These are phyloP conservation scores for Floccularia luteovirens DNA, from an alignment of 768 basidiomycete species.

Conservation along the genomic window DNA sequence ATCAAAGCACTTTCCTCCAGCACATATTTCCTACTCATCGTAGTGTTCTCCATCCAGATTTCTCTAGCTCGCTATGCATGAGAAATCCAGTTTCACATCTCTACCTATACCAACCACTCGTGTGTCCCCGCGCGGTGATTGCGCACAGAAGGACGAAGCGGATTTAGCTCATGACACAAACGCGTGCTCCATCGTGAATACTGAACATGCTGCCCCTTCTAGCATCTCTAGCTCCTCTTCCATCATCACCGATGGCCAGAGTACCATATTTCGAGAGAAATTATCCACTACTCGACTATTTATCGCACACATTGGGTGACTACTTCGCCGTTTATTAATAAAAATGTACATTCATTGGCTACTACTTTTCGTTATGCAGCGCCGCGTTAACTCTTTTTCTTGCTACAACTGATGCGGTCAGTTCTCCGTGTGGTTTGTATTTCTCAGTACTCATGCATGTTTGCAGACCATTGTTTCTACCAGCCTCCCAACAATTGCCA, in stretches of 20 bases:
- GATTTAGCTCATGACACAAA: no score
- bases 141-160: no score
- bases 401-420: constrained; percentile 79
- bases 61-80: no score
- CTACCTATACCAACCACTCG: no score
- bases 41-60: neutral
- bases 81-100: no score
- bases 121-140: no score
- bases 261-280: constrained; percentile 11
- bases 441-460: neutral
- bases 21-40: neutral
- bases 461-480: constrained; percentile 70
- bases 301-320: constrained; percentile 63
- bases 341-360: constrained; percentile 3
- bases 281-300: constrained; percentile 54
- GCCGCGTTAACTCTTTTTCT: constrained; percentile 78
- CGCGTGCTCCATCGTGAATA: neutral
- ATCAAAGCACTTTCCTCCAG: no score
- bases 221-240: constrained; percentile 20
- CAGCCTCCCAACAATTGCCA: constrained; percentile 72
- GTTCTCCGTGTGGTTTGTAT: constrained; percentile 14
- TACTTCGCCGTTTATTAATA: constrained; percentile 5
- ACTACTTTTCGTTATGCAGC: constrained; percentile 25
- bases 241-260: constrained; percentile 16
- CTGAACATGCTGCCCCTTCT: constrained; percentile 14